phyloP scores from a whole-genome alignment of 1,284 basidiomycete genomes.

The Agroathelia rolfsii region DNA sequence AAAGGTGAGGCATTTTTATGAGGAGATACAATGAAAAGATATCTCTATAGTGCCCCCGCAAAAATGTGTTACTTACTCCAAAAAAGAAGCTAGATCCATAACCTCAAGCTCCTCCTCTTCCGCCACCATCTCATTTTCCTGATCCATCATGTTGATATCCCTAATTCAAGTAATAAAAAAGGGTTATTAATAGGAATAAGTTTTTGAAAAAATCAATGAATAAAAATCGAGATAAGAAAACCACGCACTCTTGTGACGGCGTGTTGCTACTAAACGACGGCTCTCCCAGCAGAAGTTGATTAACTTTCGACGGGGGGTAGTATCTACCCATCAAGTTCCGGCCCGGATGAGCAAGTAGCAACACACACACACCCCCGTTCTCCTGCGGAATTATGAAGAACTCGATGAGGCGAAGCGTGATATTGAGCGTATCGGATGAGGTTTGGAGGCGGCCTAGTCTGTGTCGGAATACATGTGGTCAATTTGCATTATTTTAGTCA shows the following conservation, averaged over 20 bases:
- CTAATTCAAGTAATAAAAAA: no score
- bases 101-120: slow-evolving; percentile 53
- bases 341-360: slow-evolving; percentile 57
- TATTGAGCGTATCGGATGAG: slow-evolving; percentile 40
- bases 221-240: no score
- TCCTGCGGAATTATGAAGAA: slow-evolving; percentile 53
- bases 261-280: slow-evolving; percentile 39
- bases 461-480: slow-evolving; percentile 1
- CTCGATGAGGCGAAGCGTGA: slow-evolving; percentile 49
- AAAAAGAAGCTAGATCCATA: slow-evolving; percentile 65
- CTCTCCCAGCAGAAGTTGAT: slow-evolving; percentile 56
- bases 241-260: no score
- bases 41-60: background rate
- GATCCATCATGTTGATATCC: slow-evolving; percentile 42
- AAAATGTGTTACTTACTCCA: slow-evolving; percentile 42
- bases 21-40: slow-evolving; percentile 5
- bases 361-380: slow-evolving; percentile 55
- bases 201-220: no score
- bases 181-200: no score
- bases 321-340: slow-evolving; percentile 56
- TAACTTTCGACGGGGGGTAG: slow-evolving; percentile 55
- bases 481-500: slow-evolving; percentile 4
- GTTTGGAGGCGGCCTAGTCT: slow-evolving; percentile 45
- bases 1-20: background rate
- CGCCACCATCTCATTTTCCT: slow-evolving; percentile 35